These are phyloP conservation scores for Talinum fruticosum DNA, from an alignment of 148 eudicot species.

Conservation along the genomic window DNA sequence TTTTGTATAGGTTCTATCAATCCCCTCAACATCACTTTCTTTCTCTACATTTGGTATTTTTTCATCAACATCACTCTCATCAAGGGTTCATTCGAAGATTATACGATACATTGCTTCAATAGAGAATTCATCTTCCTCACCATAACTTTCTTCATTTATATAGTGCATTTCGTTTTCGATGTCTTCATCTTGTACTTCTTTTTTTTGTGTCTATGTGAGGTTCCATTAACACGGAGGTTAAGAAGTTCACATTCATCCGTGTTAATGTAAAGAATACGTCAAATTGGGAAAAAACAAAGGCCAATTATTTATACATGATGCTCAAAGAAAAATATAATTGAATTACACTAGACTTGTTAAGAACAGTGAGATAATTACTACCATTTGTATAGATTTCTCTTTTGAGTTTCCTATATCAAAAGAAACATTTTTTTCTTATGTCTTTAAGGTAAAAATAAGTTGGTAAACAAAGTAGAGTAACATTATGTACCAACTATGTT, in stretches of 20 bases:
- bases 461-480: too few relatives aligned
- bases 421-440: too few relatives aligned
- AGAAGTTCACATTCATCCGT: constrained; percentile 35
- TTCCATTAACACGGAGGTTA: constrained; percentile 28
- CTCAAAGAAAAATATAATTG: not conserved
- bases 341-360: too few relatives aligned
- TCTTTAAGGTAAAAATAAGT: too few relatives aligned
- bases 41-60: constrained; percentile 1
- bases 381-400: too few relatives aligned
- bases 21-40: constrained; percentile 26
- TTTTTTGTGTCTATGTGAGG: constrained; percentile 24
- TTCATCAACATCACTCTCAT: constrained; percentile 13
- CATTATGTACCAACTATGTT: too few relatives aligned
- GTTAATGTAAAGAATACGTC: constrained; percentile 11
- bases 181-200: constrained; percentile 17
- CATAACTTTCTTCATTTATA: constrained; percentile 3
- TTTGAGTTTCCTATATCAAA: too few relatives aligned
- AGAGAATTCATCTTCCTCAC: constrained; percentile 10
- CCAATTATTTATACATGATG: not conserved
- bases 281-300: not conserved
- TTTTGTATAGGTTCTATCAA: constrained; percentile 30
- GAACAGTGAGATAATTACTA: too few relatives aligned
- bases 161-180: constrained; percentile 16
- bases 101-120: not conserved
- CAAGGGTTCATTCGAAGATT: constrained; percentile 11